Conservation (phyloP, 2,329 filamentous ascomycete genomes). For the Uncinocarpus reesii region DNA sequence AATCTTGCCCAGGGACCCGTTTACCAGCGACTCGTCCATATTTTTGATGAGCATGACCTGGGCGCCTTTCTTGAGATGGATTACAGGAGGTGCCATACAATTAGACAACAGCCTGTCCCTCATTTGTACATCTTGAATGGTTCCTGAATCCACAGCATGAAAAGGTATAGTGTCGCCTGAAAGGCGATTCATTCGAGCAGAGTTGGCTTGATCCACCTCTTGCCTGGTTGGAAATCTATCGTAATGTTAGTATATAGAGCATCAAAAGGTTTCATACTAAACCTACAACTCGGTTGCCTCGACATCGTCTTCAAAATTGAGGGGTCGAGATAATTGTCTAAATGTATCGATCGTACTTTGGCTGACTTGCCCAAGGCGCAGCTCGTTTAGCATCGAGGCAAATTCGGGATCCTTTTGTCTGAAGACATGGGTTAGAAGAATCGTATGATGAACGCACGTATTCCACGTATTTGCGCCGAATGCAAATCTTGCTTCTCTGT, state of each 20-base stretch:
- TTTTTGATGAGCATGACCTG: slow-evolving; percentile 99
- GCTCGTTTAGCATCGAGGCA: slow-evolving; percentile 92
- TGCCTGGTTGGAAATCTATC: slow-evolving; percentile 71
- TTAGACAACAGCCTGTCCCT: slow-evolving; percentile 72
- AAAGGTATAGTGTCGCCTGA: slow-evolving; percentile 59
- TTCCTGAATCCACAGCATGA: slow-evolving; percentile 63
- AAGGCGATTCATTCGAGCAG: slow-evolving; percentile 59
- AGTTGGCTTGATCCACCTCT: slow-evolving; percentile 84
- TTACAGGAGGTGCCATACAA: slow-evolving; percentile 79
- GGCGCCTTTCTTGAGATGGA: slow-evolving; percentile 78
- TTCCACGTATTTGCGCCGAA: slow-evolving; percentile 90
- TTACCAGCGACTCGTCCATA: slow-evolving; percentile 85
- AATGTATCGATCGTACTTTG: slow-evolving; percentile 69
- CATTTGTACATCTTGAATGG: slow-evolving; percentile 52
- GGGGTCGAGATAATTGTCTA: slow-evolving; percentile 57
- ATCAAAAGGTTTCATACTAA: background rate
- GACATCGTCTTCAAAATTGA: slow-evolving; percentile 62
- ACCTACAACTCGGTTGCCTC: slow-evolving; percentile 72
- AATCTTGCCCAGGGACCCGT: slow-evolving; percentile 84
- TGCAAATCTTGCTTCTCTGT: slow-evolving; percentile 69
- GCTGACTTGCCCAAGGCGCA: slow-evolving; percentile 77
- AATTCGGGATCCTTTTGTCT: slow-evolving; percentile 87
- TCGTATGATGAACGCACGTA: slow-evolving; percentile 88
- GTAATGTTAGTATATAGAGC: background rate
- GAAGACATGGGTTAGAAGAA: slow-evolving; percentile 90